Conservation (phyloP, 306 rosid species). For the Adenanthera pavonina region DNA sequence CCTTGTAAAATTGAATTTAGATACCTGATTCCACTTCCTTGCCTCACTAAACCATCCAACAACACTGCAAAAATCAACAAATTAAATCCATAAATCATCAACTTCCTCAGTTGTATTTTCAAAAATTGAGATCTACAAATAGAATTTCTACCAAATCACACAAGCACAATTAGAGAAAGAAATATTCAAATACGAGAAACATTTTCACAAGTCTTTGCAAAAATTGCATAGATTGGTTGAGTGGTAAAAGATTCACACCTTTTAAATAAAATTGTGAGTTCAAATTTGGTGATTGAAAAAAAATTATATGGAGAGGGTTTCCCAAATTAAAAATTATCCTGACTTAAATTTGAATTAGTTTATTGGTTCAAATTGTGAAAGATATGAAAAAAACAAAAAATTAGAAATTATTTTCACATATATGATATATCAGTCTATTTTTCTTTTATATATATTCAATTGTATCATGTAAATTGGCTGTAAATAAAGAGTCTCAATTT, state of each 20-base stretch:
- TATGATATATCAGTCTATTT: neutral
- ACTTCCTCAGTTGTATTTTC: neutral
- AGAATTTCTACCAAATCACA: neutral
- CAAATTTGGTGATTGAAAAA: too few relatives aligned
- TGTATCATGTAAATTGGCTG: neutral
- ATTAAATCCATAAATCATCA: neutral
- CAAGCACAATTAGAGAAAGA: neutral
- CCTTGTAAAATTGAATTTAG: conserved; percentile 3
- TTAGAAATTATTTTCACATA: neutral
- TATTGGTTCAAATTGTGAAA: too few relatives aligned
- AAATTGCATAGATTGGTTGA: neutral
- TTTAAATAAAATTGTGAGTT: too few relatives aligned
- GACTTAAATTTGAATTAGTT: too few relatives aligned
- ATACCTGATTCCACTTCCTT: conserved; percentile 98
- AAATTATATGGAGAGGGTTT: too few relatives aligned
- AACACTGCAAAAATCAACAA: conserved; percentile 62
- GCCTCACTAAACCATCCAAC: conserved; percentile 85
- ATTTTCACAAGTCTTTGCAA: neutral
- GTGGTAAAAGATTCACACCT: too few relatives aligned
- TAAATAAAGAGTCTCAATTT: neutral
- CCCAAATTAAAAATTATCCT: too few relatives aligned
- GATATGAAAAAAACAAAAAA: too few relatives aligned
- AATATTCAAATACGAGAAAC: neutral
- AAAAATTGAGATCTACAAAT: neutral
- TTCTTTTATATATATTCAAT: too few relatives aligned